Base-by-base conservation (phyloP, 257 asterid species). In the Solanum gandarillasii region DNA sequence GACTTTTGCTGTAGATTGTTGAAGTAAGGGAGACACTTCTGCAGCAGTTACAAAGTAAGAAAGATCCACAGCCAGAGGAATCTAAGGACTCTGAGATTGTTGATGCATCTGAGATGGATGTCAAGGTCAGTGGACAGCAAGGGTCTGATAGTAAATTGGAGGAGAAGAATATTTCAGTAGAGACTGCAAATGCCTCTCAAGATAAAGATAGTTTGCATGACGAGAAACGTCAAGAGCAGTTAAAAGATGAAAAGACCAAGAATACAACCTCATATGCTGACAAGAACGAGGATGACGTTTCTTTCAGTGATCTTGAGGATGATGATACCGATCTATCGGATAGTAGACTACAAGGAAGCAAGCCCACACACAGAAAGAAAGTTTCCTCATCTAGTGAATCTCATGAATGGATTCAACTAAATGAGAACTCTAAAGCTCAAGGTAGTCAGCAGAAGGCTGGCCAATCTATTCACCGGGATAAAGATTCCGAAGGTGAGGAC, bases 231-330 rank as follows among this genome's bases (percentile, higher is more conserved):
- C 88, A 71, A 14, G 90, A 86, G 83, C 87, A 35, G 79, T 65
- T 87, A 52, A 88, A 88, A 72, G 86, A 52, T 48, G 88, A 65
- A 87, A 91, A 79, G 85, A 74, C 29, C 87, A 83, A 21, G n/a
- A 6, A 1, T 73, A 83, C 88, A 41, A 83, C 88, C 65, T 74
- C 34, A 27, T 86, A 88, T 83, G 46, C 88, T 78, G 89, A 52
- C 21, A 92, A 88, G 85, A 92, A 89, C 8, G 91, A 89, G 84
- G 94, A 90, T 1, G 95, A 94, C 41, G 92, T 95, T 88, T 95
- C 98, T 20, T 94, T 95, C 89, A 95, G 96, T 55, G 98, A 95
- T 91, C 90, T 95, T 76, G 98, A 95, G 84, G 95, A 94, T 35
- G 96, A 93, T 34, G 95, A 92, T 46, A 87, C 86, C 9, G 91